Evolutionary conservation across 2,329 filamentous ascomycete genomes (phyloP).

Genomic region (Drechslerella dactyloides): DNA sequence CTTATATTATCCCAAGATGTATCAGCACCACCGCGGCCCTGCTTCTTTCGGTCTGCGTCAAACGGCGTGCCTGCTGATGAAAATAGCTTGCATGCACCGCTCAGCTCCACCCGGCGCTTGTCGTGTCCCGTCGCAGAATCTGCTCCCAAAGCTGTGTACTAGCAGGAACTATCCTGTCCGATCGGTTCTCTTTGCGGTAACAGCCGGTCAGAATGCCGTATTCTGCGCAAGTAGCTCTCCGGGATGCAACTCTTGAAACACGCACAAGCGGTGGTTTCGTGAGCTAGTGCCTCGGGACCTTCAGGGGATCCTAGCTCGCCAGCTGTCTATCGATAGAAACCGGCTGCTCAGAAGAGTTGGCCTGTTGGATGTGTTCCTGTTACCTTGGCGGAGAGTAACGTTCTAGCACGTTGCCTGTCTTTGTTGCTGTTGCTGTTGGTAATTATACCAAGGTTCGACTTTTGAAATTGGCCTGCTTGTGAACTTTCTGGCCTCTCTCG

Average conservation of each 20-base stretch:
- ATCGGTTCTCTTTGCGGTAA: background rate
- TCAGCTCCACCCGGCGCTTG: conserved; percentile 2
- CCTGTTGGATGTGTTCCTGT: background rate
- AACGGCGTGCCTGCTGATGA: background rate
- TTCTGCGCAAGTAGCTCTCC: background rate
- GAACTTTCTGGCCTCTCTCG: too few species aligned
- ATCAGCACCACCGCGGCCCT: background rate
- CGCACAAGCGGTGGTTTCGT: background rate
- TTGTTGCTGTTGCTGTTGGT: too few species aligned
- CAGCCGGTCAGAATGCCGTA: background rate
- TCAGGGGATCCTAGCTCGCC: background rate
- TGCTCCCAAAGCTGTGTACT: too few species aligned
- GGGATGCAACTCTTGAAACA: conserved; percentile 10
- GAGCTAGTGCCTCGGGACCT: background rate
- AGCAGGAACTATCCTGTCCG: too few species aligned
- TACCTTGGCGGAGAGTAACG: too few species aligned
- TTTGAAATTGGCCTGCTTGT: too few species aligned
- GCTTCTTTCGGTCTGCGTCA: background rate
- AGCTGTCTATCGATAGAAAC: conserved; percentile 3
- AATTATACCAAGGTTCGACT: too few species aligned
- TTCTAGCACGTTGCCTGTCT: too few species aligned
- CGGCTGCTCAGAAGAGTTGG: background rate
- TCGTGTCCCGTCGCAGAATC: background rate
- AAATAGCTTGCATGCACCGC: background rate
- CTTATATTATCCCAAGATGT: too few species aligned